Percentiles rank a stretch among this genome's conserved stretches.
Conservation (phyloP, 371 early-diverging fungal genomes). For the Mortierella sp. region DNA sequence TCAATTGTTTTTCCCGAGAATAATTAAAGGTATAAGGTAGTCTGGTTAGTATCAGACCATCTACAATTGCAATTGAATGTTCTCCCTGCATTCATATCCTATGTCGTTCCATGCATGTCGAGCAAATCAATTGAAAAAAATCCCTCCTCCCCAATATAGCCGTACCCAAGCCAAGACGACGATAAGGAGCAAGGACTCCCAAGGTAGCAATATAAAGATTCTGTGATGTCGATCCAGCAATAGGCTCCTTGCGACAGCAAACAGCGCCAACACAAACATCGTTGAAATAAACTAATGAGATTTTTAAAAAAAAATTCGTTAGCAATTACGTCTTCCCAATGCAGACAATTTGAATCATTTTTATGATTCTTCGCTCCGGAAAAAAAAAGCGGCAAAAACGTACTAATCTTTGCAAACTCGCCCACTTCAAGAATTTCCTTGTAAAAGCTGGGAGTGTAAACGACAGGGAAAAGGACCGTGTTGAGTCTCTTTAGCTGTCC, state of each 20-base stretch:
- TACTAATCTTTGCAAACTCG: slow-evolving; percentile 82
- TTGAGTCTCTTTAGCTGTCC: slow-evolving; percentile 83
- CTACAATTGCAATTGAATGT: neutral
- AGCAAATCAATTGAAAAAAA: neutral
- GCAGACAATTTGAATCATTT: neutral
- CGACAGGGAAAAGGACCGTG: slow-evolving; percentile 87
- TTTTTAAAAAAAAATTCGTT: neutral
- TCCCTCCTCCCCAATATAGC: too few relatives aligned
- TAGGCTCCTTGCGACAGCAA: slow-evolving; percentile 82
- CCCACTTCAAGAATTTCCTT: slow-evolving; percentile 76
- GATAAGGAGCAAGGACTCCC: slow-evolving; percentile 91
- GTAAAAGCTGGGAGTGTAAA: slow-evolving; percentile 87
- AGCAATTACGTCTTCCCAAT: neutral
- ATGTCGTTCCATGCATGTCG: neutral
- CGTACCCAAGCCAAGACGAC: slow-evolving; percentile 85
- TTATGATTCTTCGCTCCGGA: neutral
- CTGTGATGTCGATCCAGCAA: slow-evolving; percentile 44
- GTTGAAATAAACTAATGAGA: slow-evolving; percentile 74
- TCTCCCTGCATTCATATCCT: slow-evolving; percentile 1
- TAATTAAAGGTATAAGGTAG: neutral
- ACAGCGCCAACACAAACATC: slow-evolving; percentile 89
- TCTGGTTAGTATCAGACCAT: neutral
- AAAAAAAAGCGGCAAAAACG: slow-evolving; percentile 9
- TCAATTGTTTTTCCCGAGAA: neutral
- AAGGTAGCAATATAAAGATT: slow-evolving; percentile 95